Percentiles rank a stretch among this genome's conserved stretches.
Evolutionary conservation across 257 asterid species (phyloP).

Genomic region (Solanum sitiens): DNA sequence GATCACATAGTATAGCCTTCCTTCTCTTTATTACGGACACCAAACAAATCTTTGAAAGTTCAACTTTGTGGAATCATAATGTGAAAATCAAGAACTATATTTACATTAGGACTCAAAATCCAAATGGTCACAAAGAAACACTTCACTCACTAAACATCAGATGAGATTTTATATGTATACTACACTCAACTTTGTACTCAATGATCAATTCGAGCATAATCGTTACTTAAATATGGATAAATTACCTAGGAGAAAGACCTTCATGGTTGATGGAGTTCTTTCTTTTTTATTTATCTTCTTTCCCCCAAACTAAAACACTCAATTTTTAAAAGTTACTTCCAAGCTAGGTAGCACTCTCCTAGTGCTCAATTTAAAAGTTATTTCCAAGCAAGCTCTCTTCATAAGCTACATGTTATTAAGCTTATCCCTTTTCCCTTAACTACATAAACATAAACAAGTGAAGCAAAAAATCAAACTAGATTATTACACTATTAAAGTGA

Average conservation of each 20-base stretch:
- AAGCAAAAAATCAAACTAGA: not conserved
- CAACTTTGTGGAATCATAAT: not conserved
- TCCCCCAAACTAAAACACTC: not conserved
- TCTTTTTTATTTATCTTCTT: not conserved
- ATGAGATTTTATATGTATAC: not conserved
- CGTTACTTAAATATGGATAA: not conserved
- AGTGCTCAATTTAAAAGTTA: not conserved
- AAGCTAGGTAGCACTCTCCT: not conserved
- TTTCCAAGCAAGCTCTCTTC: not conserved
- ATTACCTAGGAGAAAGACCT: not conserved
- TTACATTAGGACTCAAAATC: not conserved
- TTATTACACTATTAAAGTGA: not conserved
- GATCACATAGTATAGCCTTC: not conserved
- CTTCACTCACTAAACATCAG: not conserved
- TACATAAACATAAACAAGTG: not conserved
- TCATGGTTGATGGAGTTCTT: not conserved
- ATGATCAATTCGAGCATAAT: not conserved
- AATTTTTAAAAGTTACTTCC: not conserved
- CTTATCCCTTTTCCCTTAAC: not conserved
- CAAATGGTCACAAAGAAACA: not conserved
- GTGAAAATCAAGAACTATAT: not conserved
- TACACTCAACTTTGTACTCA: not conserved
- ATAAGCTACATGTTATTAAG: not conserved
- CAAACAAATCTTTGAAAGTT: not conserved
- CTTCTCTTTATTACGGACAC: not conserved